Percentiles rank a stretch among this genome's conserved stretches.
phyloP scores from a whole-genome alignment of 257 asterid genomes.

The Striga asiatica region DNA sequence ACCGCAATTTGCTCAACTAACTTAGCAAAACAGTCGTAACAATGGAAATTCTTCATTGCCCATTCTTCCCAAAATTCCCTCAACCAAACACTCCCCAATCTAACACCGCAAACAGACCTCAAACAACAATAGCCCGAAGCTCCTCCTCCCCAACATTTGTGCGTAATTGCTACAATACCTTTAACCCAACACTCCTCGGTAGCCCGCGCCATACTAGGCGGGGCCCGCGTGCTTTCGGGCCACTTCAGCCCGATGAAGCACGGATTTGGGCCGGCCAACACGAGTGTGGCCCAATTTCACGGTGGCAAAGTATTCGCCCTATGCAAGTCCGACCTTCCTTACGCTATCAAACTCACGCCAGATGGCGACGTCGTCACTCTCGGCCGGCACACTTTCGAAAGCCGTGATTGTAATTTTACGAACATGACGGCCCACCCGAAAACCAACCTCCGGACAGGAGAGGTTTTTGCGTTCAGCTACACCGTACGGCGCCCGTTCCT shows the following conservation, averaged over 20 bases:
- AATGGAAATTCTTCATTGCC: no score
- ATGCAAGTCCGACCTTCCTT: constrained; percentile 45
- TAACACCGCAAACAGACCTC: no score
- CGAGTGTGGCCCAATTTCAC: not conserved
- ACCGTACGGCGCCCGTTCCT: constrained; percentile 30
- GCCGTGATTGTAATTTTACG: constrained; percentile 6
- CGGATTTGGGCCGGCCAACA: not conserved
- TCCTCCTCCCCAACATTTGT: no score
- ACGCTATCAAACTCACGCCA: constrained; percentile 20
- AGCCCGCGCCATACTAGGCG: constrained; percentile 13
- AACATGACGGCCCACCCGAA: constrained; percentile 71
- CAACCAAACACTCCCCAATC: no score
- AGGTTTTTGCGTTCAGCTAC: constrained; percentile 44
- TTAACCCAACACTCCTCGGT: no score
- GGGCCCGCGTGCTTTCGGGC: constrained; percentile 21
- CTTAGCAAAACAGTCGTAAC: no score
- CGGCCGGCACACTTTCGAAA: constrained; percentile 32
- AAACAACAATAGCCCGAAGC: no score
- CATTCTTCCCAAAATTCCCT: no score
- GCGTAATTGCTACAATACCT: no score
- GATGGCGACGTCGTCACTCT: constrained; percentile 39
- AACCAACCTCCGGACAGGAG: constrained; percentile 30
- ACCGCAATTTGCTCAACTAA: no score
- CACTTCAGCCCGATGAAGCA: not conserved
- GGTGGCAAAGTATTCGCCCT: constrained; percentile 19